Base-by-base conservation (phyloP, 2,329 filamentous ascomycete genomes). In the Claviceps pazoutovae region DNA sequence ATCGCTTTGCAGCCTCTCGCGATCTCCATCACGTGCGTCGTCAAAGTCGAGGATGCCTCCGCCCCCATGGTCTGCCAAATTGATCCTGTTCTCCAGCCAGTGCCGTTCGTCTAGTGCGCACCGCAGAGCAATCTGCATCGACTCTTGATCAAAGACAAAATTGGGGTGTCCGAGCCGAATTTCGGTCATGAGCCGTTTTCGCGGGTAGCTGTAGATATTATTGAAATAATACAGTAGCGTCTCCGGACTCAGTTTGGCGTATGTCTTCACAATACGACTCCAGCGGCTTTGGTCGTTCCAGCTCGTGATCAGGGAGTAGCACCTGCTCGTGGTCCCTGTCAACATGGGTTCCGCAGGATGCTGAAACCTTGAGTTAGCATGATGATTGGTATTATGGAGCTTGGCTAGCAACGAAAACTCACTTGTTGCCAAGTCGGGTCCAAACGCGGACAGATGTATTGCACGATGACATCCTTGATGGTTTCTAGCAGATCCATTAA, bases 171-270 rank as follows among this genome's bases (percentile, higher is more conserved):
- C 64, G 4, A 66, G 56, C 5, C 64, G 67, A 4, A 74, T 65
- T 50, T 71, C 69, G 5, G 60, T 57, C 11, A 77, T 66, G 8
- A 77, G 68, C 9, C 70, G 69, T 34, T 62, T 63, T 47, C 70
- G 72, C 21, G 71, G 70, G 44, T 72, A 75, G 50, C 64, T 68
- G 58, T 72, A 71, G 17, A 69, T 68, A 50, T 71, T 68, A 30
- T 71, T 66, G 44, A 78, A 67, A 52, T 77, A 68, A 54, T 72
- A 64, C 55, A 75, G 68, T n/a, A 80, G 66, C 51, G 75, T 67
- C 11, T 67, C 61, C 0, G 76, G 76, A 4, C 68, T 65, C 7
- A 79, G 66, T 62, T 78, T 79, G 57, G 73, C 64, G 53, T 71
- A 71, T 1, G 70, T 72, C 54, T 70, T 69, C 42, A 72, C 60